Evolutionary conservation across 2,329 filamentous ascomycete species (phyloP), one percentile per base, ranked within the genome.

Genomic region (Aspergillus niger): DNA sequence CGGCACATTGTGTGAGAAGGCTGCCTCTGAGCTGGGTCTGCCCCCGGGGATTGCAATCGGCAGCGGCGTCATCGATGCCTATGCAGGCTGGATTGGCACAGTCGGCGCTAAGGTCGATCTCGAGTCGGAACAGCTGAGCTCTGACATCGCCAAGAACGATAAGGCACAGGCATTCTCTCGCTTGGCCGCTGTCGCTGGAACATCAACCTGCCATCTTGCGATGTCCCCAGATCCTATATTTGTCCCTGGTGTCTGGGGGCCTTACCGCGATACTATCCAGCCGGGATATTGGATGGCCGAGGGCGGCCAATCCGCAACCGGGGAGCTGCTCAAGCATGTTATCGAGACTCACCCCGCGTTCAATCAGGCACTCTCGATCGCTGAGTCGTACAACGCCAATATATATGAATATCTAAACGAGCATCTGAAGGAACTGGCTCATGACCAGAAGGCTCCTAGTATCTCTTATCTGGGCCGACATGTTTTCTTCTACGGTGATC

Each of bases 401-500:
- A 92, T 98, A 65, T 99, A 97, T 79, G 92, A 97, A 74, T 97
- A 93, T 76, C 85, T 99, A 59, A 98, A 99, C 77, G 85, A 88
- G 64, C 92, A 96, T 71, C 86, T 99, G 10, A 85, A 87, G 62
- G 87, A 91, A 68, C 84, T 98, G 82, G 85, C 85, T 24, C 84
- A 89, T 69, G 88, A 88, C 70, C 78, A 81, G 24, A 80, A 83
- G 2, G 91, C 91, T 2, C 93, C 93, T 0, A 87, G 86, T 55
- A 85, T 98, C 64, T 89, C 91, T 17, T 96, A 93, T 76, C 83
- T 99, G 2, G 92, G 88, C 11, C 91, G 94, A 8, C 94, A 99
- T 77, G 90, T 96, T 80, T 99, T 99, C 86, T 96, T 99, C 82
- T 99, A 99, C 76, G 95, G 95, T 65, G 95, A 99, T 73, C 84